Evolutionary conservation across 495 filamentous ascomycete species (phyloP).

Genomic region (Geopyxis carbonaria): DNA sequence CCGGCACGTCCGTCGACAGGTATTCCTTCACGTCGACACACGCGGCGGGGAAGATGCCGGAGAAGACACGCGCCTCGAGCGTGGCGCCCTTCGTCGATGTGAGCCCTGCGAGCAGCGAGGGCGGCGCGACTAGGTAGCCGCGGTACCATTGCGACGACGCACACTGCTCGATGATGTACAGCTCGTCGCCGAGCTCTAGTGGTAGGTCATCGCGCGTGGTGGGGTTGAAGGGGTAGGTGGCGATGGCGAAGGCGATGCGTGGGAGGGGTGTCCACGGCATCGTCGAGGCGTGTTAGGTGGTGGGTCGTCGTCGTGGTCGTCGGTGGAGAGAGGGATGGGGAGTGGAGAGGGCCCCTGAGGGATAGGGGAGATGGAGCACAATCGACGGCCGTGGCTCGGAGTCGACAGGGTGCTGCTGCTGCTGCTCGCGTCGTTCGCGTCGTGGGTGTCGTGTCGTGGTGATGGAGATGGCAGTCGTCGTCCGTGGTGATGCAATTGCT

Average conservation of each 20-base stretch:
- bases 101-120: slow-evolving; percentile 77
- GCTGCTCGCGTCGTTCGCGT: too few relatives aligned
- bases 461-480: too few relatives aligned
- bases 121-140: slow-evolving; percentile 86
- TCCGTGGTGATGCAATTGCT: too few relatives aligned
- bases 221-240: slow-evolving; percentile 78
- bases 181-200: slow-evolving; percentile 88
- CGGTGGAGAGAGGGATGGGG: too few relatives aligned
- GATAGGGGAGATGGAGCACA: too few relatives aligned
- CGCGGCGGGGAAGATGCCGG: slow-evolving; percentile 83
- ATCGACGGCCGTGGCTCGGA: too few relatives aligned
- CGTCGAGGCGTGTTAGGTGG: too few relatives aligned
- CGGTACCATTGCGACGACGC: slow-evolving; percentile 75
- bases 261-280: slow-evolving; percentile 97
- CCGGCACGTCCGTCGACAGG: slow-evolving; percentile 8
- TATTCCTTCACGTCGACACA: slow-evolving; percentile 57
- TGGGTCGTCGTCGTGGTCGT: too few relatives aligned
- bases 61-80: slow-evolving; percentile 87
- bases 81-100: slow-evolving; percentile 86
- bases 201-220: slow-evolving; percentile 82
- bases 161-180: slow-evolving; percentile 96
- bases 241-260: slow-evolving; percentile 93
- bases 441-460: too few relatives aligned
- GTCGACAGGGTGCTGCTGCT: too few relatives aligned
- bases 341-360: too few relatives aligned